phyloP scores from a whole-genome alignment of 78 protist genomes.

The Protostelium mycophagum region DNA sequence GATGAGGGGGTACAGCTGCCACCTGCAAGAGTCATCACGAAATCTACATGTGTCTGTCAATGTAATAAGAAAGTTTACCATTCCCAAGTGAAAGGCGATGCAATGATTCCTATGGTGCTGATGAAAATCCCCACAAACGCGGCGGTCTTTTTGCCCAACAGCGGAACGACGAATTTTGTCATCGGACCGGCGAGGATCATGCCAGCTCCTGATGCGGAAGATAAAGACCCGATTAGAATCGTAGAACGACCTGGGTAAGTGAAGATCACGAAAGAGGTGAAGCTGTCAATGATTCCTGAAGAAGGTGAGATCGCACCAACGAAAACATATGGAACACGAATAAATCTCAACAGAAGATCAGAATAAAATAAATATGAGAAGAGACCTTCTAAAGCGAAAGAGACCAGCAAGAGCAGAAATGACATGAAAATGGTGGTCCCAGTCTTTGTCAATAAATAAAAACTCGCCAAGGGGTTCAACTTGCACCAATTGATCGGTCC shows the following conservation, averaged over 20 bases:
- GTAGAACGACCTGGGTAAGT: background rate
- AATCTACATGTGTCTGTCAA: background rate
- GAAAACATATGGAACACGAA: too few species aligned
- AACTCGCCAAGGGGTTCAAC: background rate
- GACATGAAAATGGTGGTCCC: background rate
- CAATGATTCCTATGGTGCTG: background rate
- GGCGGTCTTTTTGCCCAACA: background rate
- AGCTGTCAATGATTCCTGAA: background rate
- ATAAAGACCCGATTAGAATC: background rate
- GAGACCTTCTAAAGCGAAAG: background rate
- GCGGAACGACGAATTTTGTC: background rate
- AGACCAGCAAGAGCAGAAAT: background rate
- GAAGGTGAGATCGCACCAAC: too few species aligned
- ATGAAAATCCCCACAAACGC: background rate
- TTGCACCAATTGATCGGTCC: background rate
- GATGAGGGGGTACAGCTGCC: background rate
- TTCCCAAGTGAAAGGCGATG: background rate
- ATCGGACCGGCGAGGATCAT: background rate
- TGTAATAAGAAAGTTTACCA: too few species aligned
- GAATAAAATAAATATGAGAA: background rate
- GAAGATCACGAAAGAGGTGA: background rate
- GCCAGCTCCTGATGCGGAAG: background rate
- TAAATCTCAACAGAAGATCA: background rate
- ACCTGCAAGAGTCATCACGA: background rate
- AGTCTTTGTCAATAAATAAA: too few species aligned